Percentiles rank a stretch among this genome's conserved stretches.
phyloP scores from a whole-genome alignment of 768 basidiomycete genomes.

The Paxillus ammoniavirescens region DNA sequence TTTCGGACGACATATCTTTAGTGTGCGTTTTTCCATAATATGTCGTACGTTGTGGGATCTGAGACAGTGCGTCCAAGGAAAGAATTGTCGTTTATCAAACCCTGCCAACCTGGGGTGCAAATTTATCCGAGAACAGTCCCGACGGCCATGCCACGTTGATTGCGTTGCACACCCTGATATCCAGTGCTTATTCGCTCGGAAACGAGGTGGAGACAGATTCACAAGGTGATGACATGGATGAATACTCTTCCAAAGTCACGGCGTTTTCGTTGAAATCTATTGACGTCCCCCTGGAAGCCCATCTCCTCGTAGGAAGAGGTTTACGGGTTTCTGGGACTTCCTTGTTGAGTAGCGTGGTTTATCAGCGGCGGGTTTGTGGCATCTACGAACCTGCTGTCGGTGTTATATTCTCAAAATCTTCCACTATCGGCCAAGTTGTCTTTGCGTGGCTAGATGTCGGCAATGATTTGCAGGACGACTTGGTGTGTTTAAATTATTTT shows the following conservation, averaged over 20 bases:
- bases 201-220: neutral
- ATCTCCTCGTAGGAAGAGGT: neutral
- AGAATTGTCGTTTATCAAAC: neutral
- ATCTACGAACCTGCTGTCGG: conserved; percentile 3
- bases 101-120: neutral
- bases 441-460: neutral
- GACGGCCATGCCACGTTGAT: too few relatives aligned
- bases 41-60: too few relatives aligned
- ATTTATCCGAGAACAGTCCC: neutral
- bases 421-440: neutral
- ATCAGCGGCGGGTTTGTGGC: neutral
- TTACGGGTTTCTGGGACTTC: neutral
- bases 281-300: conserved; percentile 2
- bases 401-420: neutral
- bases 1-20: neutral
- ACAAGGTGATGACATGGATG: neutral
- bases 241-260: neutral
- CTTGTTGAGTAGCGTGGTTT: neutral
- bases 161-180: neutral
- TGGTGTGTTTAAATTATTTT: too few relatives aligned
- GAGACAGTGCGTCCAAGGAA: neutral
- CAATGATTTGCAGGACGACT: too few relatives aligned
- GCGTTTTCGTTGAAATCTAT: too few relatives aligned
- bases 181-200: neutral
- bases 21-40: neutral